Evolutionary conservation across 129 eudicot genomes (phyloP).

Genomic region (Pulicaria dysenterica): DNA sequence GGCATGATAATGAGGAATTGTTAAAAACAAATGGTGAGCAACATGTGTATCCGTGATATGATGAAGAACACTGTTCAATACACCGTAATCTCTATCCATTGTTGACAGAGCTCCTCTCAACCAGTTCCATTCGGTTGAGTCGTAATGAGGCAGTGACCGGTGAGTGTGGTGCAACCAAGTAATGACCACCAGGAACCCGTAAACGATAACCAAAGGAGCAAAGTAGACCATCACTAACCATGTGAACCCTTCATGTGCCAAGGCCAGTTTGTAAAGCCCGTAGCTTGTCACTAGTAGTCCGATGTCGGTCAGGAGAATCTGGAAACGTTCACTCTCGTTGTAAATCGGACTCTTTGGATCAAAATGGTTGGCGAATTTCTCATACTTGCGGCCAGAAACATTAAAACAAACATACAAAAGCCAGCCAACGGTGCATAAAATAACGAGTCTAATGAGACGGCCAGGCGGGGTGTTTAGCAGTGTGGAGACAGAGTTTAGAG

Average conservation of each 20-base stretch:
- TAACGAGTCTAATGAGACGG: conserved; percentile 8
- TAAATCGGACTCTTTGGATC: conserved; percentile 26
- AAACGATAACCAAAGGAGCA: conserved; percentile 22
- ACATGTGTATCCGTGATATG: conserved; percentile 23
- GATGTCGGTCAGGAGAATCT: conserved; percentile 8
- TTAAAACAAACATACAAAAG: conserved; percentile 12
- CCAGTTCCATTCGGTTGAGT: conserved; percentile 22
- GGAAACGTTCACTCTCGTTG: conserved; percentile 16
- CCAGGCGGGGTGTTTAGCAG: conserved; percentile 23
- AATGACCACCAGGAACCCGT: conserved; percentile 23
- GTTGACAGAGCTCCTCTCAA: conserved; percentile 18
- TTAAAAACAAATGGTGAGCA: conserved; percentile 23
- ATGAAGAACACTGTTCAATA: conserved; percentile 16
- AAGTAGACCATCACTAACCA: conserved; percentile 22
- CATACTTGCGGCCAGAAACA: conserved; percentile 16
- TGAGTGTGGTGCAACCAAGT: conserved; percentile 26
- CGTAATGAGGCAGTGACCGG: conserved; percentile 17
- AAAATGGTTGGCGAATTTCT: conserved; percentile 24
- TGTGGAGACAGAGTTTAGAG: background rate
- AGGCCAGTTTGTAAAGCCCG: conserved; percentile 8
- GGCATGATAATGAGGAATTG: conserved; percentile 18
- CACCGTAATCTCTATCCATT: conserved; percentile 12
- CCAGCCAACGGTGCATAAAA: conserved; percentile 18
- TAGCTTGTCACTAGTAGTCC: conserved; percentile 21
- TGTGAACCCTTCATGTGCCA: conserved; percentile 14